These are phyloP conservation scores for Phytopythium vexans DNA, from an alignment of 352 stramenopile species.

Conservation along the genomic window DNA sequence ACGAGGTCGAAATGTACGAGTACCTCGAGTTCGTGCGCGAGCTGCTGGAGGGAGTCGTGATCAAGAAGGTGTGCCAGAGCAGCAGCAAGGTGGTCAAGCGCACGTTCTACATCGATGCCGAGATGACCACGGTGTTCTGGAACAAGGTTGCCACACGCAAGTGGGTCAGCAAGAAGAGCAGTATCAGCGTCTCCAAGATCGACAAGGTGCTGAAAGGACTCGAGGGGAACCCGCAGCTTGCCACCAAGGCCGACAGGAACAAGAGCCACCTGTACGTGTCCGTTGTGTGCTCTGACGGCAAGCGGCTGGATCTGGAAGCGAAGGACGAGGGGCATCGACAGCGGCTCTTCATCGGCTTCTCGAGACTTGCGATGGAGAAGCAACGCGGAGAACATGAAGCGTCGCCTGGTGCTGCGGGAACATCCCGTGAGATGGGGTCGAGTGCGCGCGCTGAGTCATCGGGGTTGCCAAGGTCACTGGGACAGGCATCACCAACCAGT, in stretches of 20 bases:
- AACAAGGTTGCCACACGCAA: slow-evolving; percentile 43
- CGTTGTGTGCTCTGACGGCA: slow-evolving; percentile 39
- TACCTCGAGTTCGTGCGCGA: slow-evolving; percentile 72
- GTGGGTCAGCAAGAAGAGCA: slow-evolving; percentile 48
- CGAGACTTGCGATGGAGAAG: slow-evolving; percentile 41
- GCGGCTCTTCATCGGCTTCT: slow-evolving; percentile 52
- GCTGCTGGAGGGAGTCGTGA: slow-evolving; percentile 45
- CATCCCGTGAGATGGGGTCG: neutral
- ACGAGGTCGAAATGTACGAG: slow-evolving; percentile 64
- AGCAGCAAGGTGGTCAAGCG: slow-evolving; percentile 58
- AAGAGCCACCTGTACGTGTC: slow-evolving; percentile 45
- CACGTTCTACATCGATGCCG: slow-evolving; percentile 48
- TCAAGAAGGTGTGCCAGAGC: slow-evolving; percentile 69
- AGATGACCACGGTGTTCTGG: slow-evolving; percentile 54
- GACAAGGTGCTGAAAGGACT: slow-evolving; percentile 46
- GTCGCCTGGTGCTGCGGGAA: neutral
- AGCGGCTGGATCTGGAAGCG: slow-evolving; percentile 49
- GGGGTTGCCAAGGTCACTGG: neutral
- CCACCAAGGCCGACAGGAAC: slow-evolving; percentile 17
- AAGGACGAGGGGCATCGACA: slow-evolving; percentile 42
- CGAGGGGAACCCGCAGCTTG: slow-evolving; percentile 27
- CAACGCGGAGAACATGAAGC: neutral
- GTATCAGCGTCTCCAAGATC: slow-evolving; percentile 34
- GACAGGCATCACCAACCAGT: neutral
- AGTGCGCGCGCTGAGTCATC: neutral